Percentiles rank a stretch among this genome's conserved stretches.
Conservation (phyloP, 108 stramenopile genomes). For the Craspedostauros australis region DNA sequence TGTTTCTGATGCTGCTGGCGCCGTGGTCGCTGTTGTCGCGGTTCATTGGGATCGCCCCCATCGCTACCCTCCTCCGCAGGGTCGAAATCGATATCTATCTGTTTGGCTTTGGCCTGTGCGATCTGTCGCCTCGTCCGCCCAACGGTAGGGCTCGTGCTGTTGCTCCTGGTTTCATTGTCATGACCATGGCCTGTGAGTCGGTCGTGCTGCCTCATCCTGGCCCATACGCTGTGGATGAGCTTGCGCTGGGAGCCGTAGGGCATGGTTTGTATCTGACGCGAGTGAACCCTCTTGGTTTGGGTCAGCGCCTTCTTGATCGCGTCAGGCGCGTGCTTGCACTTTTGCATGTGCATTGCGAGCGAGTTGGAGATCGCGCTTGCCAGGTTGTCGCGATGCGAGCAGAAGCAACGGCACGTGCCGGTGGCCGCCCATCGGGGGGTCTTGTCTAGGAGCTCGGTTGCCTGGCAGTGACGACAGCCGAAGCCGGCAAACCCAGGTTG, state of each 20-base stretch:
- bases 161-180: too few species aligned
- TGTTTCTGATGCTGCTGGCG: too few species aligned
- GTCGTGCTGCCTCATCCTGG: conserved; percentile 29
- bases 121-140: too few species aligned
- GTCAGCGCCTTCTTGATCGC: conserved; percentile 28
- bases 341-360: conserved; percentile 38
- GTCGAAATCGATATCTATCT: too few species aligned
- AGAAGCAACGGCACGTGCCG: conserved; percentile 36
- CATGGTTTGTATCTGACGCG: conserved; percentile 31
- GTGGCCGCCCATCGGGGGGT: neutral
- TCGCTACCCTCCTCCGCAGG: too few species aligned
- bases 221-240: conserved; percentile 43
- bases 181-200: too few species aligned
- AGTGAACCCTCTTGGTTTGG: conserved; percentile 33
- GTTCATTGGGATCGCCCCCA: too few species aligned
- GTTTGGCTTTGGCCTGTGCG: too few species aligned
- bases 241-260: conserved; percentile 42
- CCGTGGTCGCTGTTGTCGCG: too few species aligned
- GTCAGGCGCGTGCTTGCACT: conserved; percentile 25
- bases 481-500: conserved; percentile 51
- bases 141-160: too few species aligned
- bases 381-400: conserved; percentile 43
- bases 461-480: conserved; percentile 47
- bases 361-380: conserved; percentile 37
- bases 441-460: neutral